Base-by-base conservation (phyloP, 140 eudicot species). In the Bidens hawaiensis region DNA sequence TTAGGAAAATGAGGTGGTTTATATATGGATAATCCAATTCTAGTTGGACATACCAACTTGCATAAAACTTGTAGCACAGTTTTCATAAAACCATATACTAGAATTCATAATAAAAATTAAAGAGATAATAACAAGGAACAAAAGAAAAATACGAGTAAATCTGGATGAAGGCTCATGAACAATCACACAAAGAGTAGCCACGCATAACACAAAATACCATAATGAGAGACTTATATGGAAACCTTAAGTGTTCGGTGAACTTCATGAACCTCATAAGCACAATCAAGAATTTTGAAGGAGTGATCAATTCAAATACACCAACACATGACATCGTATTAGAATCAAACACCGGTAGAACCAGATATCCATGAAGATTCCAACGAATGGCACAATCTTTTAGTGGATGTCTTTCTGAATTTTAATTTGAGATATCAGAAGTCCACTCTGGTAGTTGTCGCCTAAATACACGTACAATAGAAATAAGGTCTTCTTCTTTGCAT, bases 351-450 rank as follows among this genome's bases (percentile, higher is more conserved):
- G 64, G 64, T 48, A 42, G n/a, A 4, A 42, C 49, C 4, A 57
- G 25, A 57, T 57, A 57, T 57, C 64, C 64, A 57, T 57, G 64
- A 31, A 57, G 64, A 31, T 31, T 31, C 46, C 14, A 17, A 57
- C 27, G 28, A 31, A 57, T 17, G 25, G 64, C 64, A 9, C 16
- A 16, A 11, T 30, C 64, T 57, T 9, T 15, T 28, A 1, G 46
- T 0, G 46, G 46, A 3, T 57, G 46, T 16, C 16, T 57, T 17
- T 57, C 31, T 7, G 27, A 57, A 4, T 4, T 15, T 45, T 12
- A 31, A 17, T 57, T 57, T 2, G 16, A 30, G 9, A 58, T 26
- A 58, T 58, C 47, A 3, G 64, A 16, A 58, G 64, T 58, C 64
- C 64, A 58, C 64, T 58, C 64, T 33, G 64, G 64, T 28, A 58